Conservation (phyloP, 345 rosid species). For the Turnera subulata region DNA sequence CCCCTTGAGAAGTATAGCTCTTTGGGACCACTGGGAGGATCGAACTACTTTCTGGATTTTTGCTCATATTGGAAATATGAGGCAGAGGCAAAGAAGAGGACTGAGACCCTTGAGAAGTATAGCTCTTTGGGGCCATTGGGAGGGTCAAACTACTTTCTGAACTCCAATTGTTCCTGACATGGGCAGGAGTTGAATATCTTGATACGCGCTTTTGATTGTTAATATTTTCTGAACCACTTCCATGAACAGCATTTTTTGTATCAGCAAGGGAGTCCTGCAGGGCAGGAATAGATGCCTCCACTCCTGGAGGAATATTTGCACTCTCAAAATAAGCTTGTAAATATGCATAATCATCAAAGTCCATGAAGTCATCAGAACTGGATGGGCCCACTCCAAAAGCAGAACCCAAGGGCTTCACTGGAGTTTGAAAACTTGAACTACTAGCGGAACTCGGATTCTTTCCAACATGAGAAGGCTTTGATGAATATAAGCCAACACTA, state of each 20-base stretch:
- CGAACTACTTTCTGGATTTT: conserved; percentile 20
- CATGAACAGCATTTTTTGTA: conserved; percentile 19
- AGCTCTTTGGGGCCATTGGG: conserved; percentile 7
- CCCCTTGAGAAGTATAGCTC: conserved; percentile 21
- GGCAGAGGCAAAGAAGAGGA: conserved; percentile 19
- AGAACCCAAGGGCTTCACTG: neutral
- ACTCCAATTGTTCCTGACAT: conserved; percentile 18
- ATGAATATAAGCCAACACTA: conserved; percentile 7
- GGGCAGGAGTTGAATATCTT: conserved; percentile 15
- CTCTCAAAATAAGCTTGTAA: conserved; percentile 70
- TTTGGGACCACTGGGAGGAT: conserved; percentile 10
- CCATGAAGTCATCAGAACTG: conserved; percentile 24
- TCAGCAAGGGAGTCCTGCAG: conserved; percentile 32
- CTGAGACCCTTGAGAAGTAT: conserved; percentile 20
- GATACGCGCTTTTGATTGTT: neutral
- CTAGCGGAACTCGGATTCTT: conserved; percentile 20
- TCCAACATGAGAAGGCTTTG: conserved; percentile 10
- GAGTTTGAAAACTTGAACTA: conserved; percentile 18
- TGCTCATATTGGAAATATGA: conserved; percentile 17
- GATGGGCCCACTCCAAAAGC: too few relatives aligned
- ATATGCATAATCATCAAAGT: conserved; percentile 40
- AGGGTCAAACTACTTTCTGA: conserved; percentile 18
- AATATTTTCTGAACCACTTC: conserved; percentile 18
- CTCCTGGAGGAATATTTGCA: conserved; percentile 66
- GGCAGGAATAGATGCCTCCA: conserved; percentile 74